Percentiles rank a stretch among this genome's conserved stretches.
These are phyloP conservation scores for Clonostachys rhizophaga DNA, from an alignment of 2,329 filamentous ascomycete genomes.

Conservation along the genomic window DNA sequence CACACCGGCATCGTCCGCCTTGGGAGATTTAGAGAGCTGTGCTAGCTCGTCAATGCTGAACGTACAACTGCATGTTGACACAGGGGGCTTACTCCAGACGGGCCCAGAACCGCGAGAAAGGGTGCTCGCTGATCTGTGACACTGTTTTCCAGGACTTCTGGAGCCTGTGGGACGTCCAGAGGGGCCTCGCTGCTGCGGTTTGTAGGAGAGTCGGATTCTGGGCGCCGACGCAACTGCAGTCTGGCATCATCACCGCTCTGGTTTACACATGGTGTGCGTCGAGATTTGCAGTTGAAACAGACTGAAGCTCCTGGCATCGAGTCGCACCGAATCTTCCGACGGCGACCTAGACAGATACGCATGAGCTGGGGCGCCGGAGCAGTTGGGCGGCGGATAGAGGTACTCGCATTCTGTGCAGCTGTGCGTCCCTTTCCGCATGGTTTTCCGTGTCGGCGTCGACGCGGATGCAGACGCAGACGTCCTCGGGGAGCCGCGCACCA, in stretches of 20 bases:
- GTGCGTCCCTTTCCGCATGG: conserved; percentile 15
- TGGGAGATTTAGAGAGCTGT: neutral
- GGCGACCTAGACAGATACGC: conserved; percentile 24
- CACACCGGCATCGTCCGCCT: neutral
- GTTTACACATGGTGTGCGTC: conserved; percentile 5
- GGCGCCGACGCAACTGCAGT: conserved; percentile 3
- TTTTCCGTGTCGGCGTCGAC: conserved; percentile 5
- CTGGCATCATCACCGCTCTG: conserved; percentile 5
- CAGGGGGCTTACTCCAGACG: conserved; percentile 2
- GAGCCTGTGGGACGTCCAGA: neutral
- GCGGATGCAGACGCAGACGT: conserved; percentile 1
- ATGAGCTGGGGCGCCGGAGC: neutral
- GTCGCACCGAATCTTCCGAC: conserved; percentile 39
- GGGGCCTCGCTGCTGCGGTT: neutral
- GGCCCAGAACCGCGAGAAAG: conserved; percentile 3
- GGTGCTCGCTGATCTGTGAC: conserved; percentile 2
- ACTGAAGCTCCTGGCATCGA: conserved; percentile 28
- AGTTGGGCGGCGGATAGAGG: neutral
- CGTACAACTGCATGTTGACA: neutral
- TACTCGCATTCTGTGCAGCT: conserved; percentile 16
- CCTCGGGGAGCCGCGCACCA: neutral
- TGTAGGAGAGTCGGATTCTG: conserved; percentile 1
- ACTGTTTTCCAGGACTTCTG: conserved; percentile 4
- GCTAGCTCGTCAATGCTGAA: conserved; percentile 2
- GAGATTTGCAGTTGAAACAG: conserved; percentile 29